Evolutionary conservation across 768 basidiomycete species (phyloP).

Genomic region (Boletus sp.): DNA sequence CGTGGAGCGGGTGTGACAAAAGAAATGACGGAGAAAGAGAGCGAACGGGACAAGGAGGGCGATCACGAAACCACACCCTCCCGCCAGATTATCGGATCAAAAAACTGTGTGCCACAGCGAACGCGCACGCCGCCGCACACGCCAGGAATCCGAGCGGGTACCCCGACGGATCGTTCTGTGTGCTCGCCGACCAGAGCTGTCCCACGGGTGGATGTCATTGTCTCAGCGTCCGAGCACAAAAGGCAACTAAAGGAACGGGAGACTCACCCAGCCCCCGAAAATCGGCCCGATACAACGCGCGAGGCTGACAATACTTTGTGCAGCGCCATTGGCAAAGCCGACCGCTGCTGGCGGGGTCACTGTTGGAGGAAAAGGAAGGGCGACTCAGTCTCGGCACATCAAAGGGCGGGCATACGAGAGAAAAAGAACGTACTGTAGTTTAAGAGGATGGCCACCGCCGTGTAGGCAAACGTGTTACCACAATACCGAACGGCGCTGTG

Average conservation of each 20-base stretch:
- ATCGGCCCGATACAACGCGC: slow-evolving; percentile 89
- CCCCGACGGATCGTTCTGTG: slow-evolving; percentile 63
- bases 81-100: slow-evolving; percentile 68
- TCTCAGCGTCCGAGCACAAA: background rate
- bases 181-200: slow-evolving; percentile 73
- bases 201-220: slow-evolving; percentile 1
- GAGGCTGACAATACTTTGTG: slow-evolving; percentile 92
- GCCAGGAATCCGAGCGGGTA: slow-evolving; percentile 73
- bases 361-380: slow-evolving; percentile 25
- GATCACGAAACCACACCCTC: background rate
- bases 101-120: slow-evolving; percentile 69
- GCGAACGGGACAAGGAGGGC: background rate
- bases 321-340: slow-evolving; percentile 91
- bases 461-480: slow-evolving; percentile 86
- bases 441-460: slow-evolving; percentile 81
- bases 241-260: background rate
- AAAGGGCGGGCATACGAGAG: background rate
- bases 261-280: slow-evolving; percentile 70
- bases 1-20: background rate
- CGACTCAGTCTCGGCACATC: background rate
- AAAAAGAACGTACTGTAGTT: slow-evolving; percentile 64
- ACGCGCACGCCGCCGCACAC: slow-evolving; percentile 56
- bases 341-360: slow-evolving; percentile 90
- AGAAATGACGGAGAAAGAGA: background rate
- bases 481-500: slow-evolving; percentile 82